Evolutionary conservation across 805 yeast genomes (phyloP), one percentile per base, ranked within the genome.

Genomic region (Ogataea pilisensis): DNA sequence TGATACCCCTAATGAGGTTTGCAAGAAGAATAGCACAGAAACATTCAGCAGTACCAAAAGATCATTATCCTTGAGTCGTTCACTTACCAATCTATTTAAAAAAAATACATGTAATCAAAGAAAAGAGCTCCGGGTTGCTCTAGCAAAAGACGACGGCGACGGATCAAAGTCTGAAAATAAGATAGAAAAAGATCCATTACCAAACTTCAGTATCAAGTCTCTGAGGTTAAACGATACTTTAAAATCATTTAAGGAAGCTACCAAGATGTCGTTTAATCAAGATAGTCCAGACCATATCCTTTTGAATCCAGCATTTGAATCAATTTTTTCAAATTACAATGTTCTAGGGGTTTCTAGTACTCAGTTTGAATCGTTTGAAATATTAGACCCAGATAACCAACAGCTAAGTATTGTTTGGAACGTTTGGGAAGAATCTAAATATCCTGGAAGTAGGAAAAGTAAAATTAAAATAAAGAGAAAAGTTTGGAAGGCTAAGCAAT

Each of bases 381-480:
- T 35, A 5, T 38, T 38, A 13, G 39, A 32, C 30, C 44, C 48
- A 13, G 34, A 39, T 14, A 22, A 39, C 2, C 36, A 39, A 9
- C 49, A 44, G 22, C 22, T 50, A 24, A 48, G 40, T 28, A 39
- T 45, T 4, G 45, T 46, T n/a, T 50, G 55, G 55, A 50, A 50
- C 29, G 47, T 48, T 17, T 50, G 55, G 55, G 39, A 50, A 9
- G 50, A 50, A 33, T 22, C 40, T 30, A 35, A 36, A 11, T 34
- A 31, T 3, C 6, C 8, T 3, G 31, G 28, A 16, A 13, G 41
- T 35, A 16, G 35, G 28, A 3, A 20, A 35, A n/a, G 34, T 44
- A 34, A 34, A 45, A 20, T 39, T 44, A 26, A 20, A 44, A 43
- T 21, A 33, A 48, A n/a, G 52, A 46, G 21, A 34, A 50, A 50